Percentiles rank a stretch among this genome's conserved stretches.
phyloP scores from a whole-genome alignment of 139 green algal species.

The Coccomyxa sp. region DNA sequence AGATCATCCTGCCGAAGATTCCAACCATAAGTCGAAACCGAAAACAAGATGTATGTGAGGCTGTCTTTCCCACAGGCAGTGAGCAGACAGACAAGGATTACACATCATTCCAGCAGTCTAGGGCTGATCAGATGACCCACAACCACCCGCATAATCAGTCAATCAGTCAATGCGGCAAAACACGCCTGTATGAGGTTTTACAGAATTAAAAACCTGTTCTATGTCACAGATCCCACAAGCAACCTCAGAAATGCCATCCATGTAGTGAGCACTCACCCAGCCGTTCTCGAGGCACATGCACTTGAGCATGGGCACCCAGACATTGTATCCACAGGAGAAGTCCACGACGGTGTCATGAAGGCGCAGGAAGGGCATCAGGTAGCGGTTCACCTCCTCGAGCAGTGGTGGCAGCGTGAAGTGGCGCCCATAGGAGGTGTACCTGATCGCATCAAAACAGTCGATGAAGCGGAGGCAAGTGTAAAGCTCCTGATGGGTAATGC shows the following conservation, averaged over 20 bases:
- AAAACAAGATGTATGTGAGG: too few relatives aligned
- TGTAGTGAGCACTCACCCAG: not conserved
- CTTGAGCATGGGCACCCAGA: constrained; percentile 49
- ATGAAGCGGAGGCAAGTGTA: not conserved
- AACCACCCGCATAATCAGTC: not conserved
- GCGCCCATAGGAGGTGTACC: constrained; percentile 61
- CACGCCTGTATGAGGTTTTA: not conserved
- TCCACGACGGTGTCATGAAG: constrained; percentile 44
- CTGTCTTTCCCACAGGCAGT: too few relatives aligned
- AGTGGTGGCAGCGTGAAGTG: constrained; percentile 46
- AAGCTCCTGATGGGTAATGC: not conserved
- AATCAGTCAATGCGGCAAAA: not conserved
- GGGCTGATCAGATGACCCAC: too few relatives aligned
- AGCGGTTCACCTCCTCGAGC: constrained; percentile 20
- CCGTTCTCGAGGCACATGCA: constrained; percentile 13
- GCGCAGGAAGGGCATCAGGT: constrained; percentile 8
- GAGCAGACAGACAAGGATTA: too few relatives aligned
- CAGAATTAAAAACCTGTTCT: not conserved
- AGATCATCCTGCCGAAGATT: too few relatives aligned
- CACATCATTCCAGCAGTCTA: not conserved
- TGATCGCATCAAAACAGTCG: not conserved
- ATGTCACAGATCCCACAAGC: not conserved
- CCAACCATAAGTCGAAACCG: too few relatives aligned
- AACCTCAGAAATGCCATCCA: not conserved
- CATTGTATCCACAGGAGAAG: constrained; percentile 62